Conservation (phyloP, 768 basidiomycete genomes). For the Leccinum aurantiacum region DNA sequence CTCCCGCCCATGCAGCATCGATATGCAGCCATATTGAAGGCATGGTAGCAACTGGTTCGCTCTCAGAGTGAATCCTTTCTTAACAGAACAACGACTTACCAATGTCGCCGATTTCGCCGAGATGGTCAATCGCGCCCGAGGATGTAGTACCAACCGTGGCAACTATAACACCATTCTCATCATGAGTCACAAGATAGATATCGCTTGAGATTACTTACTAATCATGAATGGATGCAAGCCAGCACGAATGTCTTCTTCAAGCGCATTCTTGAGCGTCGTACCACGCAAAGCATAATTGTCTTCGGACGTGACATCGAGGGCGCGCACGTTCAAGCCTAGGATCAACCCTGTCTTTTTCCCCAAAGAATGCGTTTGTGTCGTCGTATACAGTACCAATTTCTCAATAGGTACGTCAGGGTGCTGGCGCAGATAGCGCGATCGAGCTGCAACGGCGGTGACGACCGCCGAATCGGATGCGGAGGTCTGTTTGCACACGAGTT, state of each 20-base stretch:
- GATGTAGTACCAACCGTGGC: conserved; percentile 90
- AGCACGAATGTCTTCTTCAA: conserved; percentile 59
- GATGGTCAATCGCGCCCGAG: conserved; percentile 80
- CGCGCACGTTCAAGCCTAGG: conserved; percentile 71
- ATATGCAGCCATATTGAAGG: conserved; percentile 83
- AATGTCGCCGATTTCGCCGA: conserved; percentile 71
- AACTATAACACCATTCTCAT: conserved; percentile 45
- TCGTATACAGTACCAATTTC: conserved; percentile 80
- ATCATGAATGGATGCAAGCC: conserved; percentile 81
- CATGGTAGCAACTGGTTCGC: conserved; percentile 49
- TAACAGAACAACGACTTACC: conserved; percentile 40
- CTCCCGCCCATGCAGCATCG: conserved; percentile 93
- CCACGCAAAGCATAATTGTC: conserved; percentile 74
- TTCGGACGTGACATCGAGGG: conserved; percentile 61
- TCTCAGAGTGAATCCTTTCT: not conserved
- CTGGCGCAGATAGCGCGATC: conserved; percentile 51
- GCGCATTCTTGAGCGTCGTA: conserved; percentile 50
- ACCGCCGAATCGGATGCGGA: conserved; percentile 85
- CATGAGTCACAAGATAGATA: not conserved
- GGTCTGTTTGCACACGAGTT: conserved; percentile 43
- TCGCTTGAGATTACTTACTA: conserved; percentile 41
- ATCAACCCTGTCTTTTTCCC: conserved; percentile 78
- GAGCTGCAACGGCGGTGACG: conserved; percentile 77
- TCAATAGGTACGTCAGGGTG: conserved; percentile 51
- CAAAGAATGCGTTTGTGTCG: conserved; percentile 87